Conservation (phyloP, 2,329 filamentous ascomycete species). For the Cylindrodendrum hubeiense region DNA sequence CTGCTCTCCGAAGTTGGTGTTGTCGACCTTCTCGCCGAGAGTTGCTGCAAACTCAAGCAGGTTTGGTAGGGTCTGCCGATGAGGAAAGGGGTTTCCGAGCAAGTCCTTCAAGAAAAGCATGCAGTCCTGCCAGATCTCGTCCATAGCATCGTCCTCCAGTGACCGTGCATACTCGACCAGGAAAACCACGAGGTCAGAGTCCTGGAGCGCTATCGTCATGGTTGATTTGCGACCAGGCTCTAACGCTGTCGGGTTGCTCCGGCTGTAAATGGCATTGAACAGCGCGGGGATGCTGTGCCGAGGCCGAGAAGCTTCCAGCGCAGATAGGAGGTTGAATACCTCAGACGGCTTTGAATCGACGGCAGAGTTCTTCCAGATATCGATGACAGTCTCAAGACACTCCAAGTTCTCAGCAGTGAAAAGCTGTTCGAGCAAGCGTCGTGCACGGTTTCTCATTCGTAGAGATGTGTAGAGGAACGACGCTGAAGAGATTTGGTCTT, state of each 20-base stretch:
- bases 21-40: conserved; percentile 94
- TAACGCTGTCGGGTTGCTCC: conserved; percentile 85
- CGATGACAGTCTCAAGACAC: conserved; percentile 90
- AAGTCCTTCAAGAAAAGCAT: conserved; percentile 91
- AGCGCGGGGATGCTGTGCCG: conserved; percentile 93
- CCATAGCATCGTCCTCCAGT: conserved; percentile 95
- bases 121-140: conserved; percentile 98
- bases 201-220: conserved; percentile 85
- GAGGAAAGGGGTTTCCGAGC: conserved; percentile 92
- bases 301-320: conserved; percentile 89
- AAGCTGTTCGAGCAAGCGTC: conserved; percentile 90
- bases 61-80: conserved; percentile 88
- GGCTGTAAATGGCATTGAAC: conserved; percentile 96
- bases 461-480: conserved; percentile 93
- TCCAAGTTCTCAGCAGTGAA: conserved; percentile 94
- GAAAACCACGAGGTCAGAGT: conserved; percentile 88
- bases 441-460: conserved; percentile 89
- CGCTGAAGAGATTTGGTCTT: conserved; percentile 77
- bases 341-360: conserved; percentile 66
- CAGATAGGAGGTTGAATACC: conserved; percentile 88
- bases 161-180: conserved; percentile 90
- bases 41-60: conserved; percentile 91
- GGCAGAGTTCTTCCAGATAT: conserved; percentile 77
- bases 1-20: conserved; percentile 97
- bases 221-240: conserved; percentile 87